These are phyloP conservation scores for Poa annua DNA, from an alignment of 176 grass and related monocot species.

Conservation along the genomic window DNA sequence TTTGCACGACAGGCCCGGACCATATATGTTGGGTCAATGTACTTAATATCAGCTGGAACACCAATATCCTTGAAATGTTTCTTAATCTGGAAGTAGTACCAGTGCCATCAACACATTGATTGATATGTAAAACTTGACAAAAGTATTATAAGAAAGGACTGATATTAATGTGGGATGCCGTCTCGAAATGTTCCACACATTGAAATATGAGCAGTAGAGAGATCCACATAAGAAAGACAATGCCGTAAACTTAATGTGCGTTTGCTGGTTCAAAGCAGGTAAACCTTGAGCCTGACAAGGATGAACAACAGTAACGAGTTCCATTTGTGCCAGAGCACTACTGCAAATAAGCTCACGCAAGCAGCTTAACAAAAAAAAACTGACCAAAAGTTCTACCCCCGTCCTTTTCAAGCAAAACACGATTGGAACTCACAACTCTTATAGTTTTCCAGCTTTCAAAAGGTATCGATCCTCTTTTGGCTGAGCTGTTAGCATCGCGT, in stretches of 20 bases:
- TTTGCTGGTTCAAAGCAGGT: not conserved
- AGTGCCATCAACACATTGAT: conserved; percentile 1
- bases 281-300: not conserved
- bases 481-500: too few species aligned
- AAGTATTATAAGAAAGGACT: not conserved
- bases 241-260: not conserved
- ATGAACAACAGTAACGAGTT: not conserved
- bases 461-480: too few species aligned
- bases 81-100: conserved; percentile 72
- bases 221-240: not conserved
- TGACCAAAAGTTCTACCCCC: not conserved
- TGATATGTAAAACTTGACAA: not conserved
- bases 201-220: too few species aligned
- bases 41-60: conserved; percentile 88
- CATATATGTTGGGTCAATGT: conserved; percentile 98
- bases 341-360: not conserved
- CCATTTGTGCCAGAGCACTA: conserved; percentile 1
- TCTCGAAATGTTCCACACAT: too few species aligned
- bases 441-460: not conserved
- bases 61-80: conserved; percentile 88
- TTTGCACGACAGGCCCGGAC: conserved; percentile 88
- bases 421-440: not conserved
- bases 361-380: not conserved
- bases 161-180: too few species aligned
- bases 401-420: not conserved